Conservation (phyloP, 257 asterid species). For the Ilex asprella region DNA sequence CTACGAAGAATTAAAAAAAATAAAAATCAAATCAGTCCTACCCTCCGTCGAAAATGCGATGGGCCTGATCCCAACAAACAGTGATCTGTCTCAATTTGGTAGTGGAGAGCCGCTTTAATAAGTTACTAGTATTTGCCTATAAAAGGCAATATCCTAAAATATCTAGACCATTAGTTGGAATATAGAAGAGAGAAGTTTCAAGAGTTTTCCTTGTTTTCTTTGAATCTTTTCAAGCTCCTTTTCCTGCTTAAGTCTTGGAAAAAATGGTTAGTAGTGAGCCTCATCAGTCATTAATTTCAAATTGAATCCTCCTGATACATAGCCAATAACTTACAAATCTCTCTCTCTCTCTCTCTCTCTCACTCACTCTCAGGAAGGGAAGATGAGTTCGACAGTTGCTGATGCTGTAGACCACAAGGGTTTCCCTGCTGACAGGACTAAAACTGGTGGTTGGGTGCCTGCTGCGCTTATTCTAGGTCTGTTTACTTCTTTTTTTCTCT, state of each 20-base stretch:
- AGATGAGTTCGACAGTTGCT: slow-evolving; percentile 40
- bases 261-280: slow-evolving; percentile 29
- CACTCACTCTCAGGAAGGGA: slow-evolving; percentile 36
- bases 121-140: slow-evolving; percentile 34
- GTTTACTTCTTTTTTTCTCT: slow-evolving; percentile 2
- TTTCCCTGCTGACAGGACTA: slow-evolving; percentile 58
- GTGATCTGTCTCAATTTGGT: slow-evolving; percentile 27
- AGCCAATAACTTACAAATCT: background rate
- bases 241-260: background rate
- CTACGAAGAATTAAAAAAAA: background rate
- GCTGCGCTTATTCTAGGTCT: slow-evolving; percentile 90
- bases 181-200: background rate
- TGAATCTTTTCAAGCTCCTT: background rate
- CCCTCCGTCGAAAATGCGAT: slow-evolving; percentile 39
- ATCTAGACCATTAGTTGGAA: slow-evolving; percentile 17
- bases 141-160: slow-evolving; percentile 27
- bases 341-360: slow-evolving; percentile 14
- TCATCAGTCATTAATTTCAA: background rate
- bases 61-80: slow-evolving; percentile 36
- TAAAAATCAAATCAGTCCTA: slow-evolving; percentile 17
- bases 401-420: slow-evolving; percentile 87
- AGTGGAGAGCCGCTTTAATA: slow-evolving; percentile 34
- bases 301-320: background rate
- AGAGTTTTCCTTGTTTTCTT: background rate
- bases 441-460: slow-evolving; percentile 90